phyloP scores from a whole-genome alignment of 78 protist species.

The Dictyostelium capitatum region DNA sequence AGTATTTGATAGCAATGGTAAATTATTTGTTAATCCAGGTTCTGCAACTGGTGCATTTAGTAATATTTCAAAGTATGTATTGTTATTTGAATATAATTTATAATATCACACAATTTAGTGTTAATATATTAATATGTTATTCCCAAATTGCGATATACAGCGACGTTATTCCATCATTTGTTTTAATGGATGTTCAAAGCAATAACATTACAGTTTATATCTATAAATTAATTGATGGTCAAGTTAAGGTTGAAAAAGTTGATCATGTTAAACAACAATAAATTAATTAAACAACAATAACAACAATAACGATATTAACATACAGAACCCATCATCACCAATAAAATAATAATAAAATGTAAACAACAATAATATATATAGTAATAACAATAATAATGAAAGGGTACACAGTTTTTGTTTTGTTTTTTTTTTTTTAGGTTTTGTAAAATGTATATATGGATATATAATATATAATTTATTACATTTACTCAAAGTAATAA shows the following conservation, averaged over 20 bases:
- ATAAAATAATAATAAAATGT: too few species aligned
- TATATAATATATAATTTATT: neutral
- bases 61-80: slow-evolving; percentile 70
- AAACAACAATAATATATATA: too few species aligned
- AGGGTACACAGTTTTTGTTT: too few species aligned
- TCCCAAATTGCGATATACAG: too few species aligned
- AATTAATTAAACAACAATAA: neutral
- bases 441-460: too few species aligned
- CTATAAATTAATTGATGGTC: slow-evolving; percentile 78
- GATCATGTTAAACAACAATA: slow-evolving; percentile 72
- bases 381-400: too few species aligned
- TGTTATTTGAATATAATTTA: too few species aligned
- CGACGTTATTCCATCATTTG: slow-evolving; percentile 95
- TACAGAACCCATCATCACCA: too few species aligned
- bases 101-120: too few species aligned
- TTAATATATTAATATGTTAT: too few species aligned
- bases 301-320: too few species aligned
- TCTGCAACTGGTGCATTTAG: slow-evolving; percentile 98
- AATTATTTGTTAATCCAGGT: slow-evolving; percentile 98
- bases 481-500: slow-evolving; percentile 35
- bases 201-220: slow-evolving; percentile 76
- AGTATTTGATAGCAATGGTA: slow-evolving; percentile 89
- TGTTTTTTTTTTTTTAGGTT: too few species aligned
- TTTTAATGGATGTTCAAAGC: slow-evolving; percentile 97
- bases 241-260: slow-evolving; percentile 89